Conservation (phyloP, 2,329 filamentous ascomycete species). For the Podosphaera fusca region DNA sequence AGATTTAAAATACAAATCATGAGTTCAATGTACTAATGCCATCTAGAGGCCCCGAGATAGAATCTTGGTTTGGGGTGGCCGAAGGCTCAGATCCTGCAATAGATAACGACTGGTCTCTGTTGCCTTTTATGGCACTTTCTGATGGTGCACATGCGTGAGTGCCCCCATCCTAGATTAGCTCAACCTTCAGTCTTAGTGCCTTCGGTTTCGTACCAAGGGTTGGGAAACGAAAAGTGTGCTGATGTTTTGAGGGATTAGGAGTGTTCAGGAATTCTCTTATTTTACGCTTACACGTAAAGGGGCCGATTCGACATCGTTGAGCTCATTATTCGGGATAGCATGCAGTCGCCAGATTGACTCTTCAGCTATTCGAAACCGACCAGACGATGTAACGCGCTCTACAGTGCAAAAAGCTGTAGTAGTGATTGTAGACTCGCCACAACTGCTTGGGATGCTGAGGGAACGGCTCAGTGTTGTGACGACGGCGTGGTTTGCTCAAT, state of each 20-base stretch:
- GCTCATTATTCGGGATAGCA: slow-evolving; percentile 84
- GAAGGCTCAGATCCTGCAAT: slow-evolving; percentile 55
- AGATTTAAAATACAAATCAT: neutral
- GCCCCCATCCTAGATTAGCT: neutral
- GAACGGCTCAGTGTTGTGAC: slow-evolving; percentile 81
- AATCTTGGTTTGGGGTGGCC: slow-evolving; percentile 63
- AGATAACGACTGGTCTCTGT: slow-evolving; percentile 71
- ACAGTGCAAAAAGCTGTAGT: slow-evolving; percentile 97
- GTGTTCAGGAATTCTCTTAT: slow-evolving; percentile 92
- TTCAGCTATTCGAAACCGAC: slow-evolving; percentile 49
- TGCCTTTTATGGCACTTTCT: slow-evolving; percentile 91
- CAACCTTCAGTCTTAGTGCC: neutral
- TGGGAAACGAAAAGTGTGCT: neutral
- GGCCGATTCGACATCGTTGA: slow-evolving; percentile 28
- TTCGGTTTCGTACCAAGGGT: neutral
- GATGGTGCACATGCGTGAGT: slow-evolving; percentile 83
- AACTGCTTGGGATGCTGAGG: slow-evolving; percentile 72
- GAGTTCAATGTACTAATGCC: slow-evolving; percentile 1
- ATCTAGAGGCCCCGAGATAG: slow-evolving; percentile 61
- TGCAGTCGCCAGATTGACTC: slow-evolving; percentile 84
- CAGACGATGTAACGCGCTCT: slow-evolving; percentile 79
- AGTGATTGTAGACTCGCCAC: slow-evolving; percentile 75
- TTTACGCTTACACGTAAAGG: slow-evolving; percentile 60
- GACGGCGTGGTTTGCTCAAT: slow-evolving; percentile 88
- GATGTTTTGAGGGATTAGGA: slow-evolving; percentile 23